Percentiles rank a stretch among this genome's conserved stretches.
Evolutionary conservation across 1,139 yeast genomes (phyloP).

Genomic region (Hyphopichia wangnamkhiaoensis): DNA sequence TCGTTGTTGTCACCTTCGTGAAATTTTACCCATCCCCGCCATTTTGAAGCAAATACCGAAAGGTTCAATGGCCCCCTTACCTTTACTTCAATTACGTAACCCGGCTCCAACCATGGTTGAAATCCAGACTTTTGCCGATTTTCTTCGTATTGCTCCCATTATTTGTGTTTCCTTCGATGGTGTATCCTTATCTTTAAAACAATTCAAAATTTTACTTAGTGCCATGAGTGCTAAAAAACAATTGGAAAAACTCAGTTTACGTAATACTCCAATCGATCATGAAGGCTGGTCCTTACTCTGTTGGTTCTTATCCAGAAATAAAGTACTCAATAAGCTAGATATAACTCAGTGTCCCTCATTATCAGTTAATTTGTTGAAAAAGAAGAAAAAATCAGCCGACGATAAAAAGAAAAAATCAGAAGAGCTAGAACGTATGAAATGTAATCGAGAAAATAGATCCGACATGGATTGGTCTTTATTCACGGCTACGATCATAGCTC

Average conservation of each 20-base stretch:
- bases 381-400: constrained; percentile 24
- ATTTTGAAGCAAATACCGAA: constrained; percentile 75
- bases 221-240: constrained; percentile 62
- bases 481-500: constrained; percentile 64
- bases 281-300: constrained; percentile 74
- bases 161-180: constrained; percentile 72
- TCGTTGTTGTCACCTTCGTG: constrained; percentile 89
- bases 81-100: constrained; percentile 63
- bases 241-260: constrained; percentile 64
- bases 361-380: constrained; percentile 56
- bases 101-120: constrained; percentile 77
- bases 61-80: constrained; percentile 68
- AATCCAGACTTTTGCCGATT: constrained; percentile 72
- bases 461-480: constrained; percentile 79
- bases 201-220: constrained; percentile 61
- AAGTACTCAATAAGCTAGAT: constrained; percentile 56
- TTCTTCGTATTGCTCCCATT: constrained; percentile 71
- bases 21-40: constrained; percentile 90
- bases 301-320: constrained; percentile 67
- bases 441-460: constrained; percentile 58
- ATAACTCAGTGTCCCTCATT: constrained; percentile 71
- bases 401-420: constrained; percentile 27
- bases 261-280: constrained; percentile 68
- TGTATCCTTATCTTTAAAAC: constrained; percentile 60
- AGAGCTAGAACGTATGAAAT: constrained; percentile 52